These are phyloP conservation scores for Fraxinus dipetala DNA, from an alignment of 305 asterid species.

Conservation along the genomic window DNA sequence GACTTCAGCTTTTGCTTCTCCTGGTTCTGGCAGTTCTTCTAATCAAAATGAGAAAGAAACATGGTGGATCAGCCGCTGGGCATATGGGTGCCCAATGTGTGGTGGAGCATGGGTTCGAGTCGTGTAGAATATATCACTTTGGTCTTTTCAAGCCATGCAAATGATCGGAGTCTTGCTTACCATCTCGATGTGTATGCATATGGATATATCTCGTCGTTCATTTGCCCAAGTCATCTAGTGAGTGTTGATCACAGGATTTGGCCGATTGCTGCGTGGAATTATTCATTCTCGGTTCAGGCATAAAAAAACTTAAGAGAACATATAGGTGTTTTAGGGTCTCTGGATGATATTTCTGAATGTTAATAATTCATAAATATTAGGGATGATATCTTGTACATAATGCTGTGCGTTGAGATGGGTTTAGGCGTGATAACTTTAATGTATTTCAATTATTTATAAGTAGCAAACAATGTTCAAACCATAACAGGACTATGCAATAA, in stretches of 20 bases:
- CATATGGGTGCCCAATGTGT: constrained; percentile 94
- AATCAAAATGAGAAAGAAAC: constrained; percentile 71
- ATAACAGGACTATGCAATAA: neutral
- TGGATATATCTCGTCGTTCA: neutral
- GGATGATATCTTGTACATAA: neutral
- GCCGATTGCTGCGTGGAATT: neutral
- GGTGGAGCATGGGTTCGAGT: constrained; percentile 98
- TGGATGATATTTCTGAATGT: neutral
- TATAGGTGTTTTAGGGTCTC: neutral
- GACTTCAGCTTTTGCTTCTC: constrained; percentile 80
- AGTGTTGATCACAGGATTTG: neutral
- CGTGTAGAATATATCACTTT: constrained; percentile 36
- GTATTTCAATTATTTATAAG: neutral
- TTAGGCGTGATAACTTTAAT: neutral
- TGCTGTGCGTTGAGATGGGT: neutral
- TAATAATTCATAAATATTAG: neutral
- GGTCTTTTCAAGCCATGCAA: neutral
- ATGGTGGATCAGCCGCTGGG: constrained; percentile 99
- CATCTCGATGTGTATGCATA: neutral
- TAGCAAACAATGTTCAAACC: neutral
- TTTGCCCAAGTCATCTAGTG: neutral
- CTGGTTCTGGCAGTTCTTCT: constrained; percentile 41
- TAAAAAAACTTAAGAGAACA: neutral
- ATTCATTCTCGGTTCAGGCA: neutral
- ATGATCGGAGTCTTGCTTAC: neutral